Conservation (phyloP, 495 filamentous ascomycete genomes). For the Hapsidospora chrysogenum region DNA sequence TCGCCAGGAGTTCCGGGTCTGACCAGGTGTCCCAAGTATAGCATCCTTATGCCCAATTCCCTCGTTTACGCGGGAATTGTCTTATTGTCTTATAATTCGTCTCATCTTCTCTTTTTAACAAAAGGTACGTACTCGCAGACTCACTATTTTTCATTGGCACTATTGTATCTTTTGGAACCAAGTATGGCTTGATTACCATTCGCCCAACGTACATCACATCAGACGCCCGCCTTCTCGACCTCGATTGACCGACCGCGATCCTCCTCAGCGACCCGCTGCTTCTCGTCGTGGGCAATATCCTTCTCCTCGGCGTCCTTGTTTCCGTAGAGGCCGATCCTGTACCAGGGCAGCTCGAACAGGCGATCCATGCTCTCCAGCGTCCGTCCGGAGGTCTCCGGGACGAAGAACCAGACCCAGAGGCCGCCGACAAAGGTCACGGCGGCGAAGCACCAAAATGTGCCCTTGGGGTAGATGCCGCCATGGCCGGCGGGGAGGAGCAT, state of each 20-base stretch:
- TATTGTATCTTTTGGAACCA: too few species aligned
- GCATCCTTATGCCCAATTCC: too few species aligned
- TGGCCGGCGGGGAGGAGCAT: conserved; percentile 30
- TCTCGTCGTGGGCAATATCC: conserved; percentile 19
- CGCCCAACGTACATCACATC: too few species aligned
- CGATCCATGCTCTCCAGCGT: conserved; percentile 48
- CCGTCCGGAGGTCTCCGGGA: conserved; percentile 52
- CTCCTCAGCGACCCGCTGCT: conserved; percentile 5
- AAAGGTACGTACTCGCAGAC: too few species aligned
- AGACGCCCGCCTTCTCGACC: conserved; percentile 8
- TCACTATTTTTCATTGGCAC: too few species aligned
- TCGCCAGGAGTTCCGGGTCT: too few species aligned
- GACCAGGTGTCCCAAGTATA: too few species aligned
- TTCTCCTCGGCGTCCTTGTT: conserved; percentile 35
- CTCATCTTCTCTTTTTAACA: too few species aligned
- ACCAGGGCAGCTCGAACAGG: conserved; percentile 51
- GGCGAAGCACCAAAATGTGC: conserved; percentile 51
- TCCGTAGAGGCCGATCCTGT: conserved; percentile 43
- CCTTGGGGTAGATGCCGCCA: conserved; percentile 19
- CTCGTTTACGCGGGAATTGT: too few species aligned
- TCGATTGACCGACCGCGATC: conserved; percentile 3
- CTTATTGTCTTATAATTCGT: too few species aligned
- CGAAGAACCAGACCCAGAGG: conserved; percentile 40
- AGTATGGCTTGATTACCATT: too few species aligned
- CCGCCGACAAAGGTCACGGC: conserved; percentile 41